Base-by-base conservation (phyloP, 2,329 filamentous ascomycete genomes). In the Claviceps quebecensis region DNA sequence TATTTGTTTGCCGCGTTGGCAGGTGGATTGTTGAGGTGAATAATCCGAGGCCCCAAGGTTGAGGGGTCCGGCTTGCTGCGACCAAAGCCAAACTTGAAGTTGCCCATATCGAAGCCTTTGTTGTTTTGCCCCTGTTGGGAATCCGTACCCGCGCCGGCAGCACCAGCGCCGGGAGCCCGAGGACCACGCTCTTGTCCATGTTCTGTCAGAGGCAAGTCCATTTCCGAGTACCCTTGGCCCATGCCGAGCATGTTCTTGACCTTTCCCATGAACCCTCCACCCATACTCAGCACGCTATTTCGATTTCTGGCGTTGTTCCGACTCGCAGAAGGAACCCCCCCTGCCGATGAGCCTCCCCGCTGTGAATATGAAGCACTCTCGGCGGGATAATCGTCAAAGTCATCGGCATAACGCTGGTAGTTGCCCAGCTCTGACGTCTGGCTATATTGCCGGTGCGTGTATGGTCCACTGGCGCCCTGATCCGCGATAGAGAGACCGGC, bases 161-260 rank as follows among this genome's bases (percentile, higher is more conserved):
- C n/a, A 2, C 9, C 26, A 5, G 44, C 44, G 74, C 76, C 50
- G 75, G 60, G 52, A 75, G 60, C 52, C 4, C 59, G 59, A 48
- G 60, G 60, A 11, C 58, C 60, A 51, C 66, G 61, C n/a, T 63
- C 78, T 46, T 65, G 66, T 23, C 71, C 69, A 0, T 84, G 72
- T 65, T 97, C 88, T 5, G 91, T 97, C 67, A 98, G 74, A 14
- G 93, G 93, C 51, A 98, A 74, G 65, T 98, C 91, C 93, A 98
- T 98, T 69, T 97, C 93, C 37, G 91, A 96, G 68, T 98, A 97
- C 56, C 84, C 78, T 59, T 86, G 77, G 22, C 81, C 84, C 82
- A 95, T 89, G 50, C 93, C 91, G 55, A 98, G 72, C 75, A 86
- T 88, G 65, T 86, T 90, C 73, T 95, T 97, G 43, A 91, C 85